Conservation (phyloP, 306 rosid species). For the Rosa chinensis region DNA sequence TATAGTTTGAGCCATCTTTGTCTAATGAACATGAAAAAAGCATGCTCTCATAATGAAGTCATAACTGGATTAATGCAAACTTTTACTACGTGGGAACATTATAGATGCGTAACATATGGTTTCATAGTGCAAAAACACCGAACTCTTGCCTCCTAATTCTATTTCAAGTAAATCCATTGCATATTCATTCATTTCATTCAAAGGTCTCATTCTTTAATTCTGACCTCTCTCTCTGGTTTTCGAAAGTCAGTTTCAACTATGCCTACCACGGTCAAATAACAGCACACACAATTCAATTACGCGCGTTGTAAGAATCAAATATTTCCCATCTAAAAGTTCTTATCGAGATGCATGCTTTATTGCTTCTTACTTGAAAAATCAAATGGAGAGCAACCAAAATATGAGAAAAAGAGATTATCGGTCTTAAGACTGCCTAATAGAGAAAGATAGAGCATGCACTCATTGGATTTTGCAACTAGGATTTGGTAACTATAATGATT, state of each 20-base stretch:
- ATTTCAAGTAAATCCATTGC: constrained; percentile 28
- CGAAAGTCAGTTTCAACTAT: constrained; percentile 16
- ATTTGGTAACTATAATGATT: constrained; percentile 13
- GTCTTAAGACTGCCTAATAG: background rate
- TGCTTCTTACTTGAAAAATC: constrained; percentile 6
- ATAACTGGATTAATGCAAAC: background rate
- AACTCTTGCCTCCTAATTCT: constrained; percentile 33
- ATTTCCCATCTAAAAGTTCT: background rate
- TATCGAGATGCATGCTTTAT: background rate
- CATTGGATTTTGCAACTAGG: background rate
- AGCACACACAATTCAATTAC: background rate
- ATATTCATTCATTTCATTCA: constrained; percentile 27
- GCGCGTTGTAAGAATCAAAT: constrained; percentile 1
- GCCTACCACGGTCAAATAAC: constrained; percentile 1
- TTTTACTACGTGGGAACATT: constrained; percentile 35
- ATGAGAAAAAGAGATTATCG: background rate
- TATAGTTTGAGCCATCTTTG: background rate
- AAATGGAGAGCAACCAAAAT: constrained; percentile 1
- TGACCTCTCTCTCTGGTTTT: constrained; percentile 16
- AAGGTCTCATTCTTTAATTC: constrained; percentile 25
- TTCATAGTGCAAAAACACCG: constrained; percentile 49
- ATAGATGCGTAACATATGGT: constrained; percentile 24
- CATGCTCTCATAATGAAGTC: constrained; percentile 8
- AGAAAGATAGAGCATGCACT: constrained; percentile 1
- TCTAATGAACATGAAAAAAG: constrained; percentile 4